Base-by-base conservation (phyloP, 1,139 yeast species). In the Citeromyces hawaiiensis region DNA sequence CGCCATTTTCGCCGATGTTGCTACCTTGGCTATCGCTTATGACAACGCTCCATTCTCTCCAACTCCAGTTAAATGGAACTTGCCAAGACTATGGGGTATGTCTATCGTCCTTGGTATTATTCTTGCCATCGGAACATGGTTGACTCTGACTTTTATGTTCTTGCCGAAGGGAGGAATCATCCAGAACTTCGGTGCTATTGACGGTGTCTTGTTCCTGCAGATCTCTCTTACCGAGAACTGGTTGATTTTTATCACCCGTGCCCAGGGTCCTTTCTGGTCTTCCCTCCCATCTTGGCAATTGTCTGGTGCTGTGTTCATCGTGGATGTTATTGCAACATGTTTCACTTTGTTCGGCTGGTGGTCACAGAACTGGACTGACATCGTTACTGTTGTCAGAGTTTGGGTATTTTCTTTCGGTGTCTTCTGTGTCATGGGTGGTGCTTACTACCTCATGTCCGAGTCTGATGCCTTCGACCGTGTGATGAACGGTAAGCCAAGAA, bases 11-110 rank as follows among this genome's bases (percentile, higher is more conserved):
- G 95, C 94, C 61, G 94, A 85, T 70, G 93, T 85, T 70, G 95
- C 95, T 50, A 85, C 95, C 55, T 71, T 85, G 61, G 88, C 95
- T 51, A 83, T 85, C 75, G 95, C 94, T 66, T 85, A 85, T 68
- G 95, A 85, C 68, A 83, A 91, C 56, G 98, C 98, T 68, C 98
- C 97, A 60, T 91, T 73, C 74, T 93, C 91, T 65, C 94, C 86
- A 64, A 70, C 72, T 60, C 98, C 98, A 56, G 97, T 91, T 60
- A 91, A 91, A 71, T 91, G 98, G 98, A 88, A 91, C 80, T 70
- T 88, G 61, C 94, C 94, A 68, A 82, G 94, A 79, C 72, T 85
- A 66, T 85, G 95, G 95, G 94, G 93, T 76, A 83, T 85, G 91
- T 83, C 94, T 54, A 73, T 83, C 55, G 60, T 83, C 55, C 71